These are phyloP conservation scores for Ogataea corticis DNA, from an alignment of 805 yeast species.

Conservation along the genomic window DNA sequence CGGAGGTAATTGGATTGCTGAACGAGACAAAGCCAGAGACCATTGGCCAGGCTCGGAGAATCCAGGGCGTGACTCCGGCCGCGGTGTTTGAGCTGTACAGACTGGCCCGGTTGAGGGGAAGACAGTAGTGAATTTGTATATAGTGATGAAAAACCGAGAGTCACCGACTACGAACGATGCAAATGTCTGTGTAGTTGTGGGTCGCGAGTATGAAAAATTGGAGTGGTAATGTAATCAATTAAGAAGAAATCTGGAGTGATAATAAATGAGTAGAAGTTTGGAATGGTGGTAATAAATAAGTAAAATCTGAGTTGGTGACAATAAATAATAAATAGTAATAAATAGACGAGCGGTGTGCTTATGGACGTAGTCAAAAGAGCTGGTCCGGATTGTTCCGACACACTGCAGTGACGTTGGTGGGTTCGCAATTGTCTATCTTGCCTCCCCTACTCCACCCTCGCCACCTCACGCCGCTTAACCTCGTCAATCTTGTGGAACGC, in stretches of 20 bases:
- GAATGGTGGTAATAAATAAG: slow-evolving; percentile 5
- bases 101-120: slow-evolving; percentile 32
- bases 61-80: slow-evolving; percentile 94
- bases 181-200: too few species aligned
- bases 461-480: slow-evolving; percentile 28
- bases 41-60: slow-evolving; percentile 91
- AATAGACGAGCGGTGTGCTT: not conserved
- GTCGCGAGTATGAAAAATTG: too few species aligned
- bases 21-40: slow-evolving; percentile 82
- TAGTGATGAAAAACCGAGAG: not conserved
- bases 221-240: too few species aligned
- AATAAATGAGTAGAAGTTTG: slow-evolving; percentile 1
- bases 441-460: not conserved
- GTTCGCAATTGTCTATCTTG: too few species aligned
- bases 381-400: too few species aligned
- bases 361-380: too few species aligned
- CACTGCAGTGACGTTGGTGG: too few species aligned
- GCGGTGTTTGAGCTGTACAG: slow-evolving; percentile 79
- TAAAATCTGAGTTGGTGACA: too few species aligned
- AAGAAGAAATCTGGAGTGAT: too few species aligned
- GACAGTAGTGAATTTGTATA: not conserved
- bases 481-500: slow-evolving; percentile 35
- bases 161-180: too few species aligned
- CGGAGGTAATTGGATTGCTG: slow-evolving; percentile 69
- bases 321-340: too few species aligned